These are phyloP conservation scores for Firmiana major DNA, from an alignment of 345 rosid genomes.

Conservation along the genomic window DNA sequence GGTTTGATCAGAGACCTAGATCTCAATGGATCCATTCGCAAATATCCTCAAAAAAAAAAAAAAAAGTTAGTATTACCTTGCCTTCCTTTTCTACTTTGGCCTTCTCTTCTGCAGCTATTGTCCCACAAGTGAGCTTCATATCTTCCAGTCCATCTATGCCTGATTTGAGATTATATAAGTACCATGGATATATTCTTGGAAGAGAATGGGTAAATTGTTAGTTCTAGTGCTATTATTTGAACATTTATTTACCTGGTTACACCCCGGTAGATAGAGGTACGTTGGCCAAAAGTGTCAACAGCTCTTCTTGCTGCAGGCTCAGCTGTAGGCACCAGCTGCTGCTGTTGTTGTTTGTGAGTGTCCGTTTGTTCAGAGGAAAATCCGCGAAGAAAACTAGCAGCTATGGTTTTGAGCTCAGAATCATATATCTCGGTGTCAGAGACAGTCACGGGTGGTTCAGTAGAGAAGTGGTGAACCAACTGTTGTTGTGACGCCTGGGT, in stretches of 20 bases:
- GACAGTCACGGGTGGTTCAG: constrained; percentile 28
- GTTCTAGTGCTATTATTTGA: background rate
- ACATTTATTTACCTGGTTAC: constrained; percentile 58
- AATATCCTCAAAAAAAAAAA: background rate
- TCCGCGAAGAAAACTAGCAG: constrained; percentile 71
- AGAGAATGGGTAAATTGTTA: background rate
- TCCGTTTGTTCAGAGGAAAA: constrained; percentile 31
- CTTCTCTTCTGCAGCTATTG: constrained; percentile 90
- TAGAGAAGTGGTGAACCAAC: constrained; percentile 20
- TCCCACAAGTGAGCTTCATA: constrained; percentile 97
- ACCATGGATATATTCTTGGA: no score
- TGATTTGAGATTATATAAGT: no score
- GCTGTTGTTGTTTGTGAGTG: constrained; percentile 25
- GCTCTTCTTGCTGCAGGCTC: constrained; percentile 45
- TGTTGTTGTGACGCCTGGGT: background rate
- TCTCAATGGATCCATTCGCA: constrained; percentile 3
- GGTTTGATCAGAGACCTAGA: constrained; percentile 5
- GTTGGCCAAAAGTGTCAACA: constrained; percentile 76
- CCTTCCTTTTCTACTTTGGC: constrained; percentile 87
- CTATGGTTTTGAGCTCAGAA: constrained; percentile 72
- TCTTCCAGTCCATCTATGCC: constrained; percentile 95
- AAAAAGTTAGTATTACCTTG: constrained; percentile 53
- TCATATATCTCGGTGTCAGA: constrained; percentile 41
- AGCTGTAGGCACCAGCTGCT: constrained; percentile 22
- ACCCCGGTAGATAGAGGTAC: constrained; percentile 86